Evolutionary conservation across 257 asterid species (phyloP).

Genomic region (Solanum chiquidenum): DNA sequence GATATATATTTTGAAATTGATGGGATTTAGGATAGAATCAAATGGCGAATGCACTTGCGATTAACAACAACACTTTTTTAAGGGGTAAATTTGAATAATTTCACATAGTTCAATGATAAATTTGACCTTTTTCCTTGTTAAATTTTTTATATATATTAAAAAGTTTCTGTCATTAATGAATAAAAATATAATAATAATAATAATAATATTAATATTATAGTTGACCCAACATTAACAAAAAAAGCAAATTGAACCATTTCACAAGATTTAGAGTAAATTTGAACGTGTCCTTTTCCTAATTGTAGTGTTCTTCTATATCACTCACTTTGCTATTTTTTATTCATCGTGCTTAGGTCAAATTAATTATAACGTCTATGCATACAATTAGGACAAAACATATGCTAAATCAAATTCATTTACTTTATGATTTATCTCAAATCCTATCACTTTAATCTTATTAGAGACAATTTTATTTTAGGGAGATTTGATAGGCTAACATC

Average conservation of each 20-base stretch:
- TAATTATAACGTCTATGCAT: background rate
- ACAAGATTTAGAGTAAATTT: background rate
- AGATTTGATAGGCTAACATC: background rate
- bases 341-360: background rate
- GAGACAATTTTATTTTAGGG: background rate
- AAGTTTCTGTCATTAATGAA: background rate
- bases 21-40: background rate
- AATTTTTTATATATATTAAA: background rate
- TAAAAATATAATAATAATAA: background rate
- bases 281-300: background rate
- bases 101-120: background rate
- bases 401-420: background rate
- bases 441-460: background rate
- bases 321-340: background rate
- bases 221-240: background rate
- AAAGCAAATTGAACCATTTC: background rate
- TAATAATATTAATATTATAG: background rate
- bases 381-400: background rate
- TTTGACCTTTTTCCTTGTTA: background rate
- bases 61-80: background rate
- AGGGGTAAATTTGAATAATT: background rate
- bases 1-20: background rate
- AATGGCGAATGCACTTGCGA: too few species aligned
- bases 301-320: background rate
- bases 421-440: background rate